Conservation (phyloP, 2,329 filamentous ascomycete species). For the Pseudogymnoascus sp. region DNA sequence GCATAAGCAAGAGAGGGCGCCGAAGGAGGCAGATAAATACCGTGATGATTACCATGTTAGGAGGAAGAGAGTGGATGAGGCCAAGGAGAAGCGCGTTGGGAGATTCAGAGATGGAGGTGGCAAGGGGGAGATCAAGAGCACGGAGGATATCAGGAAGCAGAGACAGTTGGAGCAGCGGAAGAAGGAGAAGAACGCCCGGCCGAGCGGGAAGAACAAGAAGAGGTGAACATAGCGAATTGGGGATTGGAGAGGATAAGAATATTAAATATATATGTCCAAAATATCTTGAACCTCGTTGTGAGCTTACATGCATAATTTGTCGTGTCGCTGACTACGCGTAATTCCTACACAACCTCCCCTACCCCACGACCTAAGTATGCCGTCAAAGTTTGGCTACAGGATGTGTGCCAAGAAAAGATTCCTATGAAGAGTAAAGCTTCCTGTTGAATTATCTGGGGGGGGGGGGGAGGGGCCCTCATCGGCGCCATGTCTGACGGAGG, state of each 20-base stretch:
- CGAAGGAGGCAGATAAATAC: slow-evolving; percentile 88
- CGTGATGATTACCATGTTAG: slow-evolving; percentile 82
- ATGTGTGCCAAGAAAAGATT: neutral
- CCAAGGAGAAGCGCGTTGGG: slow-evolving; percentile 74
- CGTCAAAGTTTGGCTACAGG: neutral
- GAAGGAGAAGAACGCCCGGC: slow-evolving; percentile 81
- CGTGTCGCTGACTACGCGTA: neutral
- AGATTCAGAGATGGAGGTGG: slow-evolving; percentile 64
- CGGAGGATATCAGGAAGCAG: slow-evolving; percentile 77
- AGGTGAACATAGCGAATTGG: neutral
- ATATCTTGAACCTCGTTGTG: neutral
- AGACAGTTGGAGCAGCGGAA: slow-evolving; percentile 68
- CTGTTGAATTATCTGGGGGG: neutral
- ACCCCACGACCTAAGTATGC: neutral
- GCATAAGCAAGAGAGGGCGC: slow-evolving; percentile 80
- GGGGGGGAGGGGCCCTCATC: neutral
- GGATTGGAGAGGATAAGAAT: neutral
- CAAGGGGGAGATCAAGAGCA: slow-evolving; percentile 70
- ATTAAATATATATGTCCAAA: neutral
- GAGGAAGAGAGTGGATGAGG: slow-evolving; percentile 83
- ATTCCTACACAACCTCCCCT: neutral
- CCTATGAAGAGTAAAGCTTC: neutral
- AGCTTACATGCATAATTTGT: neutral
- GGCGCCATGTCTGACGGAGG: neutral
- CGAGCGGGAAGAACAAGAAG: slow-evolving; percentile 46